phyloP scores from a whole-genome alignment of 129 eudicot genomes.

The Flaveria ramosissima region DNA sequence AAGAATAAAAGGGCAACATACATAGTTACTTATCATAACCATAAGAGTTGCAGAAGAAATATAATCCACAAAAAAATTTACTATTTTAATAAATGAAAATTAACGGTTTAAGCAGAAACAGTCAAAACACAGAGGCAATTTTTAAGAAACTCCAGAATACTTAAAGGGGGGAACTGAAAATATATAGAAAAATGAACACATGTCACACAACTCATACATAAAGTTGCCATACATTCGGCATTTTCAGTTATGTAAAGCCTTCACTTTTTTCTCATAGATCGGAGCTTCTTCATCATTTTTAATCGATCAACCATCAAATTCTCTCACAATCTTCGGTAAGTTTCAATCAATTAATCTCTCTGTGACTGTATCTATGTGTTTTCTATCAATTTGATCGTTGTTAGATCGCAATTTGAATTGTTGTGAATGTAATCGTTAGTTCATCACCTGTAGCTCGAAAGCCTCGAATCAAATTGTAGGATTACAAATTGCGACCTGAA shows the following conservation, averaged over 20 bases:
- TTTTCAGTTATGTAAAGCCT: slow-evolving; percentile 33
- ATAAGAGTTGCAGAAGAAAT: neutral
- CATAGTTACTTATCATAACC: neutral
- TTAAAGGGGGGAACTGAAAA: slow-evolving; percentile 8
- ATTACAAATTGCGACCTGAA: slow-evolving; percentile 7
- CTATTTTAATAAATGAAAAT: slow-evolving; percentile 32
- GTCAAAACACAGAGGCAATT: slow-evolving; percentile 12
- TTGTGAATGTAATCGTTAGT: no score
- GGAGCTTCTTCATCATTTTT: slow-evolving; percentile 27
- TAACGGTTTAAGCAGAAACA: slow-evolving; percentile 34
- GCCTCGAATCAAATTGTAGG: neutral
- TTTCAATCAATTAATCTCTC: slow-evolving; percentile 15
- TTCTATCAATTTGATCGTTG: neutral
- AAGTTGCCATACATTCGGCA: slow-evolving; percentile 43
- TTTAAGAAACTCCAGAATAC: slow-evolving; percentile 9
- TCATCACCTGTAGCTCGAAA: slow-evolving; percentile 1
- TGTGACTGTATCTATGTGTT: no score
- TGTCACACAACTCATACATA: slow-evolving; percentile 36
- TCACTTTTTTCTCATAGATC: slow-evolving; percentile 38
- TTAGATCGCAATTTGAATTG: neutral
- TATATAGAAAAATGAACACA: slow-evolving; percentile 8
- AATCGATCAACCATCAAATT: slow-evolving; percentile 24
- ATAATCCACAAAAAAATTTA: slow-evolving; percentile 33
- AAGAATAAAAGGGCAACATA: neutral
- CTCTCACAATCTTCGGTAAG: slow-evolving; percentile 28